These are phyloP conservation scores for Tulasnella sp. DNA, from an alignment of 768 basidiomycete genomes.

Conservation along the genomic window DNA sequence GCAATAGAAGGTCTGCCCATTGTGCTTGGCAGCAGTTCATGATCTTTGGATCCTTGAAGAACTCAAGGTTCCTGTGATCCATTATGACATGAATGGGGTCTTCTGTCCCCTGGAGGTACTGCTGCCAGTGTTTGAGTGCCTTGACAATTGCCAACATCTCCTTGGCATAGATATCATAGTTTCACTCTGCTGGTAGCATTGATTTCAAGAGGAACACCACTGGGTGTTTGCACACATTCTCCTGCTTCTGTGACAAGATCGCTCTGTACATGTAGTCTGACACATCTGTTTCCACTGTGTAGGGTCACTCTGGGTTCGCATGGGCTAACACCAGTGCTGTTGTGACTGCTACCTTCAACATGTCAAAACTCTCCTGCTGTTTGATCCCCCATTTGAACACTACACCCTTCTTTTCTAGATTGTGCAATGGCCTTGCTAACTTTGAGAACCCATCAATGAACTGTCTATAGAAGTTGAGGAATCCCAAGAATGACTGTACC, in stretches of 20 bases:
- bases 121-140: neutral
- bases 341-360: conserved; percentile 15
- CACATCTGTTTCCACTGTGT: neutral
- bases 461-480: conserved; percentile 23
- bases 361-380: conserved; percentile 2
- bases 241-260: neutral
- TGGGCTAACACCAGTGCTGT: conserved; percentile 7
- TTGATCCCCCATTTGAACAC: neutral
- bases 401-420: neutral
- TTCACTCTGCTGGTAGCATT: neutral
- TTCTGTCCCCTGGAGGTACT: neutral
- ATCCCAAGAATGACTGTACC: conserved; percentile 21
- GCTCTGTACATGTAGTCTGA: neutral
- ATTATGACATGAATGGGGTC: neutral
- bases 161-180: neutral
- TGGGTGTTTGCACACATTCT: neutral
- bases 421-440: conserved; percentile 17
- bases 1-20: neutral
- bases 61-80: neutral
- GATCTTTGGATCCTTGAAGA: neutral
- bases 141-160: neutral
- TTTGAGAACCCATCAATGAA: conserved; percentile 21
- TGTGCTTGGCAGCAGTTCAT: neutral
- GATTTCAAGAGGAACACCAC: neutral
- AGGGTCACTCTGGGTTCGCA: neutral